Base-by-base conservation (phyloP, 2,329 filamentous ascomycete genomes). In the Penicillium sp. region DNA sequence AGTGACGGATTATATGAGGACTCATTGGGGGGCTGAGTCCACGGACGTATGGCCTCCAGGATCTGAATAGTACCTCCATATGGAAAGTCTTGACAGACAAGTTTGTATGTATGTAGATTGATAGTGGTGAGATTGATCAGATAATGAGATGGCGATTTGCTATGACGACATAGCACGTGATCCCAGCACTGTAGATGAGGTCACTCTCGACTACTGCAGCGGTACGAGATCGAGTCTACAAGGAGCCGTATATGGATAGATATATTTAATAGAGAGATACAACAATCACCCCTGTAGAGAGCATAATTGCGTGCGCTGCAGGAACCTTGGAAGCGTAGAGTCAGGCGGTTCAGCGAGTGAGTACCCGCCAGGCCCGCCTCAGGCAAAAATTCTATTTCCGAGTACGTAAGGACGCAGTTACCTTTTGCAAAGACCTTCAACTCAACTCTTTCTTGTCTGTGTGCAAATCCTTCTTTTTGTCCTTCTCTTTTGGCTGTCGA, bases 381-480 rank as follows among this genome's bases (percentile, higher is more conserved):
- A 43, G 40, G 40, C 40, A 43, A 43, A 43, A 43, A 43, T 43
- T 42, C 40, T 23, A 43, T 21, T 43, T 43, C 18, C 40, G 20
- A 43, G 40, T 43, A 43, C 40, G 40, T 43, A 43, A 43, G 18
- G 40, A 18, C 18, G 40, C n/a, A 23, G 8, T 14, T 18, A 4
- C 9, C 40, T 43, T 43, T 8, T 18, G 14, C 30, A 35, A n/a
- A n/a, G n/a, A n/a, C 14, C 26, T 24, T n/a, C 23, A 12, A 21
- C 14, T 23, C 48, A 26, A 11, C 48, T 28, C 23, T 50, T 38
- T 40, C 16, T 12, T 43, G 33, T n/a, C 23, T n/a, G n/a, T n/a
- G n/a, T n/a, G n/a, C 11, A 69, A 68, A 64, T 66, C 63, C 66
- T 66, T 65, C 57, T 63, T 66, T 63, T 63, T 47, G 55, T 58